phyloP scores from a whole-genome alignment of 139 green algal genomes.

The Marvania coccoides region DNA sequence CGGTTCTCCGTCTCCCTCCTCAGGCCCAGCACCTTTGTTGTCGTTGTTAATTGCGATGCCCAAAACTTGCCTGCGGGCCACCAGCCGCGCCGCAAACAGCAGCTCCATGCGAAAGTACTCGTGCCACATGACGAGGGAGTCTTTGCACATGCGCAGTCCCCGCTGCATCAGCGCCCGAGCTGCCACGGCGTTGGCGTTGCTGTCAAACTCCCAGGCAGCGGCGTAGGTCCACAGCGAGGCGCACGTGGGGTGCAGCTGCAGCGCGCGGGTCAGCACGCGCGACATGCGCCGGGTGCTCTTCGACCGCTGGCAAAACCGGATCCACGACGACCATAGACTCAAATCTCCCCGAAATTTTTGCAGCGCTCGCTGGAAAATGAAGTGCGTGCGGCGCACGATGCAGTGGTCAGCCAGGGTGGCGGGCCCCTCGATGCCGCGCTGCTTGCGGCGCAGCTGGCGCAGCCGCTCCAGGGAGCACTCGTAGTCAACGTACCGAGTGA shows the following conservation, averaged over 20 bases:
- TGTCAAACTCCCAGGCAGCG: conserved; percentile 82
- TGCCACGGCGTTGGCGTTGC: conserved; percentile 63
- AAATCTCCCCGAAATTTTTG: conserved; percentile 86
- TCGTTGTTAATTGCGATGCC: conserved; percentile 37
- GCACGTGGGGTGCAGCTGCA: conserved; percentile 74
- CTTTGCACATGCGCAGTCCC: conserved; percentile 72
- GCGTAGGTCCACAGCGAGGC: conserved; percentile 83
- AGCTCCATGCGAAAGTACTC: conserved; percentile 86
- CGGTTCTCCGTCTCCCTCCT: not conserved
- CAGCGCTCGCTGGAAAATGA: conserved; percentile 81
- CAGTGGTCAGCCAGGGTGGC: conserved; percentile 51
- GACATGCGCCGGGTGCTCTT: conserved; percentile 54
- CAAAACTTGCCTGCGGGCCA: conserved; percentile 57
- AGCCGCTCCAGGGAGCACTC: conserved; percentile 76
- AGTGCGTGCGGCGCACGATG: conserved; percentile 70
- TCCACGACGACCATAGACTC: conserved; percentile 75
- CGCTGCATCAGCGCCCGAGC: conserved; percentile 87
- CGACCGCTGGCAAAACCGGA: conserved; percentile 62
- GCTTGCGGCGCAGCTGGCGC: conserved; percentile 34
- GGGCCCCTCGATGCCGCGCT: conserved; percentile 42
- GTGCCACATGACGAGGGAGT: conserved; percentile 63
- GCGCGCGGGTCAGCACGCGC: conserved; percentile 62
- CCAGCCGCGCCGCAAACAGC: conserved; percentile 70
- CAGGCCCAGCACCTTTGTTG: not conserved
- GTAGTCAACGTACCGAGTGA: conserved; percentile 70